phyloP scores from a whole-genome alignment of 768 basidiomycete species.

The Mycena vulgaris region DNA sequence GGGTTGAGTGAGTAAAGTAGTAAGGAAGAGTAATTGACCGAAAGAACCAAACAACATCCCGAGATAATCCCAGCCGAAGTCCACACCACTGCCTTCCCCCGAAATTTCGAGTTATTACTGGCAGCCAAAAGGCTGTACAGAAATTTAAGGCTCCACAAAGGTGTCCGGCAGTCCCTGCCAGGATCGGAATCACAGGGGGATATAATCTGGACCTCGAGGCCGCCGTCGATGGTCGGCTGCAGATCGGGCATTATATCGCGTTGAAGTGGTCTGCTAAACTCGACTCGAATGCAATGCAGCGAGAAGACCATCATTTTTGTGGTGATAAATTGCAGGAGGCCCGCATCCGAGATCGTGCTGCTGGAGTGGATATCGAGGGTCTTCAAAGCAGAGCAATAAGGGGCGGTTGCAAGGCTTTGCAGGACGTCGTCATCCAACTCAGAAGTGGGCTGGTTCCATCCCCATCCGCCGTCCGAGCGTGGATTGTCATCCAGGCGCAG shows the following conservation, averaged over 20 bases:
- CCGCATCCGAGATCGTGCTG: not conserved
- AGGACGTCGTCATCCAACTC: not conserved
- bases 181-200: not conserved
- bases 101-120: too few species aligned
- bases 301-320: not conserved
- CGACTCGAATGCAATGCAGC: not conserved
- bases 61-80: too few species aligned
- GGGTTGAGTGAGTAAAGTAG: too few species aligned
- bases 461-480: not conserved
- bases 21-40: too few species aligned
- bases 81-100: too few species aligned
- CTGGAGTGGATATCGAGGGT: not conserved
- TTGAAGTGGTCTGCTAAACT: not conserved
- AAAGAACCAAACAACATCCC: too few species aligned
- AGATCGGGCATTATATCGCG: not conserved
- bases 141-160: too few species aligned
- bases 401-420: not conserved
- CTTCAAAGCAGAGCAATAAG: not conserved
- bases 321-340: conserved; percentile 1
- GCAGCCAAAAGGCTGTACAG: too few species aligned
- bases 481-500: not conserved
- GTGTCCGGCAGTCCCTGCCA: conserved; percentile 12
- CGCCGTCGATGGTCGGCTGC: not conserved
- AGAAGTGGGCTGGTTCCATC: not conserved
- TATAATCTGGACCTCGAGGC: not conserved